phyloP scores from a whole-genome alignment of 2,329 filamentous ascomycete genomes.

The Metarhizium album region DNA sequence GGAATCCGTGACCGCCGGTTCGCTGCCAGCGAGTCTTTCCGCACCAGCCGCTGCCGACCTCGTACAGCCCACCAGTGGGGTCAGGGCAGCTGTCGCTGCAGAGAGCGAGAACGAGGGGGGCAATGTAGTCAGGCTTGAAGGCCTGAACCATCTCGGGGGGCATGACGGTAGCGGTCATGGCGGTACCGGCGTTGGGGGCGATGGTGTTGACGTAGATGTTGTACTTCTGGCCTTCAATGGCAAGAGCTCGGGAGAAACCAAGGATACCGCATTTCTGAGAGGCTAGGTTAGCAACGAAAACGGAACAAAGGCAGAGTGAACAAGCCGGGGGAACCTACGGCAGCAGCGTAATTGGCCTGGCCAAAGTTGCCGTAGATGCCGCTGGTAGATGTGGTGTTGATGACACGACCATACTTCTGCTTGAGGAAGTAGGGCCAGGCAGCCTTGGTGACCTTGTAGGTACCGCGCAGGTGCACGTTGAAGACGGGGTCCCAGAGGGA shows the following conservation, averaged over 20 bases:
- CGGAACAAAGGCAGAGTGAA: not conserved
- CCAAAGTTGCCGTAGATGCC: constrained; percentile 99
- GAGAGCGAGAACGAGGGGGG: constrained; percentile 80
- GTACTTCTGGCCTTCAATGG: constrained; percentile 89
- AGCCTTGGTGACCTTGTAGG: constrained; percentile 94
- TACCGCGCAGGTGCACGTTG: constrained; percentile 86
- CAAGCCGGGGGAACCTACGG: constrained; percentile 44
- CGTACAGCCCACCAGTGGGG: constrained; percentile 79
- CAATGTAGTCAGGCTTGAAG: constrained; percentile 98
- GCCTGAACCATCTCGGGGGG: constrained; percentile 97
- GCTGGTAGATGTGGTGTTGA: constrained; percentile 94
- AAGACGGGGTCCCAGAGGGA: constrained; percentile 85
- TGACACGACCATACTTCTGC: constrained; percentile 94
- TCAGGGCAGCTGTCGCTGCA: constrained; percentile 76
- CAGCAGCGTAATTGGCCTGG: constrained; percentile 92
- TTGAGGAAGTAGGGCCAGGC: constrained; percentile 97
- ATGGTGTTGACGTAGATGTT: constrained; percentile 99
- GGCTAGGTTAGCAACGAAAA: constrained; percentile 10
- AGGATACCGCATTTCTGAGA: constrained; percentile 81
- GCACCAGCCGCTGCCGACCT: constrained; percentile 91
- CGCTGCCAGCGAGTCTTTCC: constrained; percentile 92
- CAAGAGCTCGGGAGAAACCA: constrained; percentile 86
- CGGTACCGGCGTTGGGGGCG: constrained; percentile 90
- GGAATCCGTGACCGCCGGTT: constrained; percentile 81
- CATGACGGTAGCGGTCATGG: constrained; percentile 88